Percentiles rank a stretch among this genome's conserved stretches.
These are phyloP conservation scores for Mycena polygramma DNA, from an alignment of 768 basidiomycete genomes.

Conservation along the genomic window DNA sequence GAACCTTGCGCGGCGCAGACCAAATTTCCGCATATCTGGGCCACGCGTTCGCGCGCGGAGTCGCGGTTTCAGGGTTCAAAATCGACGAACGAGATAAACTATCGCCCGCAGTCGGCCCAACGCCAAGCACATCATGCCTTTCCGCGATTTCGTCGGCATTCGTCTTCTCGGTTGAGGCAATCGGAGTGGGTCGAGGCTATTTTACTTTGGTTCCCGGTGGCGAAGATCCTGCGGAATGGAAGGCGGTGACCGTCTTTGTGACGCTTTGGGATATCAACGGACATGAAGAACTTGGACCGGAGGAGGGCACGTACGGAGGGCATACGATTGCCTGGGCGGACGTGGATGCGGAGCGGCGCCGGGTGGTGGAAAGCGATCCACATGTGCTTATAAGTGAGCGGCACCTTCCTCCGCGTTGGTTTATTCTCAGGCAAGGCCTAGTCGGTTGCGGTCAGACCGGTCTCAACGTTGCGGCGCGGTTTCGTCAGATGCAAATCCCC, in stretches of 20 bases:
- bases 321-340: slow-evolving; percentile 52
- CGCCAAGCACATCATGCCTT: neutral
- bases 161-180: slow-evolving; percentile 47
- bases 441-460: slow-evolving; percentile 61
- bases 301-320: slow-evolving; percentile 46
- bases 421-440: slow-evolving; percentile 18
- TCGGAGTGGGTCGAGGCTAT: slow-evolving; percentile 50
- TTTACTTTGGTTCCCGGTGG: slow-evolving; percentile 45
- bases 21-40: neutral
- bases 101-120: slow-evolving; percentile 2
- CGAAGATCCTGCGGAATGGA: slow-evolving; percentile 42
- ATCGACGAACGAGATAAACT: neutral
- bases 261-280: slow-evolving; percentile 51
- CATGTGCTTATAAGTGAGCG: slow-evolving; percentile 42
- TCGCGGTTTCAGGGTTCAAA: neutral
- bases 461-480: slow-evolving; percentile 55
- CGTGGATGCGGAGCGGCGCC: slow-evolving; percentile 47
- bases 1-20: slow-evolving; percentile 4
- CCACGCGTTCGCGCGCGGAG: slow-evolving; percentile 11
- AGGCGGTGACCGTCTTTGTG: slow-evolving; percentile 52
- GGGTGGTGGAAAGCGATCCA: slow-evolving; percentile 51
- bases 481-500: slow-evolving; percentile 55
- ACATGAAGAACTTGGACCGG: slow-evolving; percentile 44
- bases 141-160: slow-evolving; percentile 52
- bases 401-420: neutral